Base-by-base conservation (phyloP, 345 rosid genomes). In the Eucalyptus marginata region DNA sequence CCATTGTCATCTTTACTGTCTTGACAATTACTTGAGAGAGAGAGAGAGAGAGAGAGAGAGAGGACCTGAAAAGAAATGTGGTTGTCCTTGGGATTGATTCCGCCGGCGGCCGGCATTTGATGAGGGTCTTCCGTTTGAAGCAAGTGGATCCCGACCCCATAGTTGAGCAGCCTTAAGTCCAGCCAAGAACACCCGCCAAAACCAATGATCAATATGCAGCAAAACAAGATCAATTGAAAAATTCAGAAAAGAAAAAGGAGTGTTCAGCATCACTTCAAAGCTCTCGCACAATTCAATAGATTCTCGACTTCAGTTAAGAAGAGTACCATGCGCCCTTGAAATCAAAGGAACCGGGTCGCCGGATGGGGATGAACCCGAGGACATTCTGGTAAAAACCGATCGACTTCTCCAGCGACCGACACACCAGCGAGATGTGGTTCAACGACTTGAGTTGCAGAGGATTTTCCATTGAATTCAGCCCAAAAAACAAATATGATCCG, bases 241-340 rank as follows among this genome's bases (percentile, higher is more conserved):
- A 13, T 27, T 13, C 40, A 81, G 64, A 47, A 87, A 54, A 47
- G 43, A n/a, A 8, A 68, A 68, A 33, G 11, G 24, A 68, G 43
- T 17, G 68, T 3, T 59, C 7, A 5, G 16, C 68, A 27, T 59
- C 31, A 27, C 33, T 59, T 29, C 68, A 59, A 5, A 27, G 15
- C 68, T 59, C 33, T 33, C 80, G 1, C 40, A 16, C 80, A 9
- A 68, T 68, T 68, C 80, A 17, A 31, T 3, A 31, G 80, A 33
- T 68, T 68, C 80, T 68, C 1, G 80, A 8, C 43, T 68, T 68
- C 3, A 18, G 20, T 33, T 68, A 33, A 31, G 43, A n/a, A n/a
- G 43, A 68, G 80, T 68, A 97, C 99, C 99, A 97, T 36, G 99
- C 99, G 27, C 99, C 99, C 87, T 94, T 93, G 51, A 96, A 97